Evolutionary conservation across 169 alveolate genomes (phyloP), one percentile per base, ranked within the genome.

Genomic region (Miamiensis avidus): DNA sequence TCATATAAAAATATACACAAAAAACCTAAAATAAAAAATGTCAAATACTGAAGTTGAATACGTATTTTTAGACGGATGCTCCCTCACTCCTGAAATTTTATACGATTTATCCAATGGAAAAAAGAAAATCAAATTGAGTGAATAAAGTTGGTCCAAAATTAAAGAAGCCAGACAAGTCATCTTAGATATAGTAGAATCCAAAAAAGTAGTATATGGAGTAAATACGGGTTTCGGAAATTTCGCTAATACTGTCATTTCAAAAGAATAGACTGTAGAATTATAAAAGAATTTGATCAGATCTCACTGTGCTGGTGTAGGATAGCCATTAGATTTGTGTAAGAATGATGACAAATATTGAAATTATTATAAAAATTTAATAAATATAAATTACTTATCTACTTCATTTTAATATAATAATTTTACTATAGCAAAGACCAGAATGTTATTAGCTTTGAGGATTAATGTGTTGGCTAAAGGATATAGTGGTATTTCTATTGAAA

Each of bases 151-250:
- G 69, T 4, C 20, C 4, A 49, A 49, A 49, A 49, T 49, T 49
- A 49, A 49, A 49, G 20, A 49, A 49, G 69, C 69, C 4, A 49
- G 69, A 49, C 26, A 4, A 11, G 69, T 49, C 20, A 49, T 49
- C 69, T 4, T 11, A 49, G 69, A 49, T 20, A 49, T 49, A 49
- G 69, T 49, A 11, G 69, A 49, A 49, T 49, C 29, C 28, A 82
- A 69, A 86, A 84, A 75, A 85, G 69, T 34, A 11, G 69, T 49
- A 49, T 91, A 91, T 78, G 95, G 95, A 0, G 89, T 93, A 1
- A 93, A 91, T 75, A 93, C 92, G 27, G 96, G 96, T 16, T 91
- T 93, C 31, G 96, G 96, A 33, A 72, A 72, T 49, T 93, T 93
- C 32, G 76, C 94, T 0, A 87, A 90, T 77, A 83, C 81, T 31